Evolutionary conservation across 306 rosid genomes (phyloP).

Genomic region (Alnus glutinosa): DNA sequence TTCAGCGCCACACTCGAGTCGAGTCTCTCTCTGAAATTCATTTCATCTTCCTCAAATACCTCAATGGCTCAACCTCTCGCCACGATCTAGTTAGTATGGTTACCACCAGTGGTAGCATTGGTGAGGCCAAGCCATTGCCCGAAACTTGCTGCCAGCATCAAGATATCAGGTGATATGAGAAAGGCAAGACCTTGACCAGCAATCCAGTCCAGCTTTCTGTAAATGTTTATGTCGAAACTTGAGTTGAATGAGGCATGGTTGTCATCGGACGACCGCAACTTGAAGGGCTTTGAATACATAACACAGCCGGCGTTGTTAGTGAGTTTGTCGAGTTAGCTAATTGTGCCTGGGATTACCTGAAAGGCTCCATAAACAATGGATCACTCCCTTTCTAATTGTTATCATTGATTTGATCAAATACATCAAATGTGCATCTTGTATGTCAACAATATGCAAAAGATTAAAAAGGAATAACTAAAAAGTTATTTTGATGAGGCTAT

Average conservation of each 20-base stretch:
- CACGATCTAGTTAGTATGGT: constrained; percentile 20
- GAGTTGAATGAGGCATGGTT: constrained; percentile 48
- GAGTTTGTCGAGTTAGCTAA: not conserved
- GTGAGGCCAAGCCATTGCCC: constrained; percentile 56
- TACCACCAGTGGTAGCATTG: constrained; percentile 34
- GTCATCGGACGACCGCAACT: constrained; percentile 37
- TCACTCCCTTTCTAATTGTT: not conserved
- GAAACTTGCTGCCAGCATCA: constrained; percentile 28
- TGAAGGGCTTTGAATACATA: constrained; percentile 35
- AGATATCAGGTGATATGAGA: constrained; percentile 38
- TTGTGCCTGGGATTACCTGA: constrained; percentile 40
- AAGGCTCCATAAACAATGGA: constrained; percentile 25
- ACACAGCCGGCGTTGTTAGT: constrained; percentile 39
- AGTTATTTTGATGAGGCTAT: no score
- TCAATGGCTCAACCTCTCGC: constrained; percentile 10
- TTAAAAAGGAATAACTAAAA: not conserved
- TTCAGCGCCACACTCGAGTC: no score
- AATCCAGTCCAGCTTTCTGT: constrained; percentile 1
- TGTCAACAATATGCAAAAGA: not conserved
- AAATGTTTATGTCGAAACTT: constrained; percentile 37
- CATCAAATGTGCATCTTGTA: not conserved
- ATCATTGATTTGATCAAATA: constrained; percentile 1
- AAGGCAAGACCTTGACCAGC: constrained; percentile 48
- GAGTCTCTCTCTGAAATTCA: no score
- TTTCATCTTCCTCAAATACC: no score